These are phyloP conservation scores for Globisporangium paddicum DNA, from an alignment of 352 stramenopile genomes.

Conservation along the genomic window DNA sequence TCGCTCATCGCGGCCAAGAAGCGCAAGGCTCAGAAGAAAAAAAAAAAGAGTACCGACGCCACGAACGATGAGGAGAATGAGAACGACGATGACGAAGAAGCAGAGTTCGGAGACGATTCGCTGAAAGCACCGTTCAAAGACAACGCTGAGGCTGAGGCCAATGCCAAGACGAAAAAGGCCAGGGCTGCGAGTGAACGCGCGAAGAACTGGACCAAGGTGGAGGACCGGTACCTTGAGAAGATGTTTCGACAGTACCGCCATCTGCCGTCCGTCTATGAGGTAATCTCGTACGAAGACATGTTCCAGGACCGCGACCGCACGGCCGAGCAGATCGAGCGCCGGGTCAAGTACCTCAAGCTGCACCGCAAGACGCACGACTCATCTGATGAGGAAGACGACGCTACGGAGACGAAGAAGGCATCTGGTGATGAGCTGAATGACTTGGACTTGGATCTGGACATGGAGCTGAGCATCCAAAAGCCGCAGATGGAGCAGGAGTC, in stretches of 20 bases:
- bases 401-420: slow-evolving; percentile 10
- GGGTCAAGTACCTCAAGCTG: slow-evolving; percentile 79
- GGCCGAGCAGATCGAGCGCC: slow-evolving; percentile 78
- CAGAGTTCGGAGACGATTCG: slow-evolving; percentile 15
- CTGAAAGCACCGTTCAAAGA: not conserved
- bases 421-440: slow-evolving; percentile 11
- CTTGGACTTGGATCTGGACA: slow-evolving; percentile 15
- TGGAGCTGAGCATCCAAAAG: slow-evolving; percentile 5
- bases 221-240: slow-evolving; percentile 78
- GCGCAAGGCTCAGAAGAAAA: not conserved
- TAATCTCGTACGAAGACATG: slow-evolving; percentile 89
- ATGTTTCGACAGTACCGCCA: slow-evolving; percentile 77
- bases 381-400: slow-evolving; percentile 41
- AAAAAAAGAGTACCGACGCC: not conserved
- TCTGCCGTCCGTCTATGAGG: slow-evolving; percentile 79
- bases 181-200: slow-evolving; percentile 40
- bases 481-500: slow-evolving; percentile 18
- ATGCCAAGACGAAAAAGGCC: slow-evolving; percentile 8
- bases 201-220: slow-evolving; percentile 81
- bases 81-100: slow-evolving; percentile 15
- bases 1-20: slow-evolving; percentile 28
- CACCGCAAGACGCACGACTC: slow-evolving; percentile 69
- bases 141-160: not conserved
- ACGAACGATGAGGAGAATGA: not conserved
- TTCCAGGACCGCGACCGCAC: slow-evolving; percentile 85